phyloP scores from a whole-genome alignment of 306 rosid genomes.

The Dalbergia cultrata region DNA sequence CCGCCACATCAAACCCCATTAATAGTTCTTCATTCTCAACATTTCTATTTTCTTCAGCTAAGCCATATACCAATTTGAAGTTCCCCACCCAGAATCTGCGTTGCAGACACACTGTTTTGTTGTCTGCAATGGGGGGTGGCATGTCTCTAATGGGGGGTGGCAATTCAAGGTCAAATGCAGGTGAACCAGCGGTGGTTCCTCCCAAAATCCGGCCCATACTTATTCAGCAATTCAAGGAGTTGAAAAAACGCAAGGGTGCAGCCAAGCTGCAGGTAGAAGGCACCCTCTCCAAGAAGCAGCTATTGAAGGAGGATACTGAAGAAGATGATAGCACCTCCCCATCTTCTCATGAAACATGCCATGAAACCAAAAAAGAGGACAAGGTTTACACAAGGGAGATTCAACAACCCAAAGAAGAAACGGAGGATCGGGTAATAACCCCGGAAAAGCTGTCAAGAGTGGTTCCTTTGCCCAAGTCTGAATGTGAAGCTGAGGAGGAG shows the following conservation, averaged over 20 bases:
- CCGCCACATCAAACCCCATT: conserved; percentile 28
- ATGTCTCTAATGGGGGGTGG: conserved; percentile 68
- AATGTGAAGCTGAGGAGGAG: not conserved
- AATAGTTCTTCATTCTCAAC: conserved; percentile 7
- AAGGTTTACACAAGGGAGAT: conserved; percentile 6
- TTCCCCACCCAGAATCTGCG: not conserved
- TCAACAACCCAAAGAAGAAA: conserved; percentile 32
- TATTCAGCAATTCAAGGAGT: conserved; percentile 43
- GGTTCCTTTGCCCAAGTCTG: conserved; percentile 41
- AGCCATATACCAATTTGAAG: not conserved
- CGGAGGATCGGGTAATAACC: not conserved
- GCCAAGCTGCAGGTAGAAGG: conserved; percentile 17
- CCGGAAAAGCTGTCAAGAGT: conserved; percentile 35
- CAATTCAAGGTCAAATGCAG: conserved; percentile 58
- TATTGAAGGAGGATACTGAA: conserved; percentile 46
- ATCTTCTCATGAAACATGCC: conserved; percentile 19
- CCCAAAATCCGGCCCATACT: conserved; percentile 50
- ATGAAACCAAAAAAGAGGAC: conserved; percentile 12
- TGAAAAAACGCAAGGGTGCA: conserved; percentile 38
- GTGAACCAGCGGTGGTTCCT: conserved; percentile 46
- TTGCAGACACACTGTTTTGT: conserved; percentile 1
- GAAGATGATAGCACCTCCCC: conserved; percentile 42
- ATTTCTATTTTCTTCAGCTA: conserved; percentile 4
- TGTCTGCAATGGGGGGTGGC: conserved; percentile 65
- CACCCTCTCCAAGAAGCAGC: conserved; percentile 60